Conservation (phyloP, 1,284 basidiomycete genomes). For the Ceratobasidium sp. region DNA sequence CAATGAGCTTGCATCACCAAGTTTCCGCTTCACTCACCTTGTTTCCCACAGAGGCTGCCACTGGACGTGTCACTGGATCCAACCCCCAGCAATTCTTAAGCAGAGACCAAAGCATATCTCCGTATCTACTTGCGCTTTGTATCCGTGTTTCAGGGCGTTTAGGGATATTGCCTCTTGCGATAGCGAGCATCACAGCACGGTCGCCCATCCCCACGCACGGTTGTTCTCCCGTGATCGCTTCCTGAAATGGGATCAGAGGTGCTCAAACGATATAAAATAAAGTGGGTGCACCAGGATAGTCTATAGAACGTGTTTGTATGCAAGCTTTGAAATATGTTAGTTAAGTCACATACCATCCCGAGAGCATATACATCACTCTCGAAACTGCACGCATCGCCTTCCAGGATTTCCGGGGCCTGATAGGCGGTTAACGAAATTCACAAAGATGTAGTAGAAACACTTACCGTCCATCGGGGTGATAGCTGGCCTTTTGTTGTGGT, state of each 20-base stretch:
- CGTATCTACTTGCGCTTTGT: background rate
- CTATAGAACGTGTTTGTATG: background rate
- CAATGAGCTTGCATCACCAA: background rate
- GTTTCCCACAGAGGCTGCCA: background rate
- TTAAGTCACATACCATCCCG: conserved; percentile 15
- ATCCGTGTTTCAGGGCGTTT: background rate
- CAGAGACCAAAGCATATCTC: conserved; percentile 8
- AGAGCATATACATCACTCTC: conserved; percentile 24
- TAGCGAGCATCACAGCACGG: background rate
- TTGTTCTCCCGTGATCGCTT: background rate
- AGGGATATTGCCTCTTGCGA: background rate
- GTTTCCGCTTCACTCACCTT: background rate
- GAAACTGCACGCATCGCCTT: background rate
- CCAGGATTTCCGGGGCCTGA: conserved; percentile 5
- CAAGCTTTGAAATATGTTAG: background rate
- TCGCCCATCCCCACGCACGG: background rate
- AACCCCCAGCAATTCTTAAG: background rate
- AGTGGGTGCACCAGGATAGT: conserved; percentile 3
- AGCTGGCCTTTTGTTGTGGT: background rate
- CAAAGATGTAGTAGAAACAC: background rate
- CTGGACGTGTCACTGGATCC: background rate
- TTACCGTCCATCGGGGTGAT: conserved; percentile 21
- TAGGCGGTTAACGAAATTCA: background rate
- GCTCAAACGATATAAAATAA: background rate
- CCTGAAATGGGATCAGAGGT: background rate